A percentile compares a stretch with the other conserved stretches of the same genome.
phyloP scores from a whole-genome alignment of 202 grass and related monocot species.

The Digitaria exilis region DNA sequence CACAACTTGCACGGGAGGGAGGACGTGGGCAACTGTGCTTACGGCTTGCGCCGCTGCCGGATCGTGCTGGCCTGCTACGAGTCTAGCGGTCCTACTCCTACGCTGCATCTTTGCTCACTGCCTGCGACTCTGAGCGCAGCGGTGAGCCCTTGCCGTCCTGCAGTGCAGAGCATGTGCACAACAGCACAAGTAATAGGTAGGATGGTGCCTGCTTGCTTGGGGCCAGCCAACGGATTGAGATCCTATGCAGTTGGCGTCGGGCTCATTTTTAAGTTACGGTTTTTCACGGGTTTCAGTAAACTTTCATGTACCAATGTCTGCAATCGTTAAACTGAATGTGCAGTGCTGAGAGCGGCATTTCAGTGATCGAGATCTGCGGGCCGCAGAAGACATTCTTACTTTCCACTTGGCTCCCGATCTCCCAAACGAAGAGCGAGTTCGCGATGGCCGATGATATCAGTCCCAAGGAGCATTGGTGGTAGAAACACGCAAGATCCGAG shows the following conservation, averaged over 20 bases:
- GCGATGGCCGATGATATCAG: background rate
- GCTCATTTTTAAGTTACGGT: too few species aligned
- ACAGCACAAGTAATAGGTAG: too few species aligned
- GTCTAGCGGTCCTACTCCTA: background rate
- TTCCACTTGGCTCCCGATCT: background rate
- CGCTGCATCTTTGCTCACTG: background rate
- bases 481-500: constrained; percentile 33
- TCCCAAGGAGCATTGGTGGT: background rate
- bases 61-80: background rate
- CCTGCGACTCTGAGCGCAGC: background rate
- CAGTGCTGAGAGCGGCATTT: too few species aligned
- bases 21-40: background rate
- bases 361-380: background rate
- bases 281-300: background rate
- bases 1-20: background rate
- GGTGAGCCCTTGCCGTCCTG: too few species aligned
- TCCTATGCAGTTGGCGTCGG: too few species aligned
- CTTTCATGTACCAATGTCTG: background rate
- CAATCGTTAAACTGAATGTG: background rate
- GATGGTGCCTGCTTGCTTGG: background rate
- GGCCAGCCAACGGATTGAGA: too few species aligned
- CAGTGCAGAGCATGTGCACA: constrained; percentile 6
- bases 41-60: background rate
- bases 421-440: background rate
- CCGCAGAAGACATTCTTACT: background rate